Evolutionary conservation across 495 filamentous ascomycete genomes (phyloP).

Genomic region (Penicillium crystallinum): DNA sequence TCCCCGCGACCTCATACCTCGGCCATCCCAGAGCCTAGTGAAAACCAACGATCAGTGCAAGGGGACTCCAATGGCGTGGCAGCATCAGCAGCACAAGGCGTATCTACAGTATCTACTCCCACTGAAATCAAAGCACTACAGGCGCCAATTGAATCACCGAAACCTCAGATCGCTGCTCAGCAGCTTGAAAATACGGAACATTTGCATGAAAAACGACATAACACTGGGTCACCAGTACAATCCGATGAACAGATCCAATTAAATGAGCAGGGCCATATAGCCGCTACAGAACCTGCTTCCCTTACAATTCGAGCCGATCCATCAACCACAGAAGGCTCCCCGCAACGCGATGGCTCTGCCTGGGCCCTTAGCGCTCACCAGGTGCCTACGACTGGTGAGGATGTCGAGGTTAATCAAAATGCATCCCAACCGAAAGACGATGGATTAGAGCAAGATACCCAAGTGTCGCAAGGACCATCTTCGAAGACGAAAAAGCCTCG

Average conservation of each 20-base stretch:
- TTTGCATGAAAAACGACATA: conserved; percentile 10
- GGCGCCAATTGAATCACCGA: neutral
- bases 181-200: neutral
- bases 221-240: conserved; percentile 15
- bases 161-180: conserved; percentile 1
- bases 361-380: neutral
- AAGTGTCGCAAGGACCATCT: neutral
- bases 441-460: neutral
- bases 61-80: neutral
- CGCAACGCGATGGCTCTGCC: neutral
- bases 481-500: neutral
- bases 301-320: neutral
- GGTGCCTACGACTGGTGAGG: neutral
- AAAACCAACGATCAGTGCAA: neutral
- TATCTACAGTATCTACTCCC: neutral
- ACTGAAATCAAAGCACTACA: neutral
- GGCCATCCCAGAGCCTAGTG: neutral
- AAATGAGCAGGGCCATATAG: neutral
- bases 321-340: neutral
- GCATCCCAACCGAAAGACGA: neutral
- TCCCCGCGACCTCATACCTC: neutral
- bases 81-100: neutral
- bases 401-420: neutral
- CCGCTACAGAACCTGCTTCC: neutral
- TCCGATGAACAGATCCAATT: neutral